These are phyloP conservation scores for Cordyceps farinosa DNA, from an alignment of 2,329 filamentous ascomycete species.

Conservation along the genomic window DNA sequence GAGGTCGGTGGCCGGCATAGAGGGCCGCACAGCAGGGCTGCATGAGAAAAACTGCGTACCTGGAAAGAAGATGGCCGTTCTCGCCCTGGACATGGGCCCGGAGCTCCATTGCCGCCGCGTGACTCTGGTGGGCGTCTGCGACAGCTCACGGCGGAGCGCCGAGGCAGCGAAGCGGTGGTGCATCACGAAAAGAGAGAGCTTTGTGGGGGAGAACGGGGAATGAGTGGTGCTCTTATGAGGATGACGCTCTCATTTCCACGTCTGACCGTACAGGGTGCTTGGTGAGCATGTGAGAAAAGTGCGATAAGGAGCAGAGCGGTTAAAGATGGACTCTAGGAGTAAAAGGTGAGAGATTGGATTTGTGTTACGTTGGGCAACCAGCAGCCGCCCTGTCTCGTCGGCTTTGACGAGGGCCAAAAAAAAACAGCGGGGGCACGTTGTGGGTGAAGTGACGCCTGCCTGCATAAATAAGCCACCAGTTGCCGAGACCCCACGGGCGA, in stretches of 20 bases:
- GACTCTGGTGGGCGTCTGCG: conserved; percentile 17
- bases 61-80: conserved; percentile 60
- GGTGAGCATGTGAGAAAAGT: conserved; percentile 11
- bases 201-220: background rate
- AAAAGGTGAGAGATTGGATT: background rate
- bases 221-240: conserved; percentile 10
- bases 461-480: conserved; percentile 13
- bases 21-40: background rate
- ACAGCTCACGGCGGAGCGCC: conserved; percentile 27
- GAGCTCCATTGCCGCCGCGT: conserved; percentile 29
- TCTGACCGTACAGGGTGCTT: conserved; percentile 4
- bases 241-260: conserved; percentile 15
- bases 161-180: conserved; percentile 27
- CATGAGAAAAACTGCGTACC: conserved; percentile 32
- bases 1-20: background rate
- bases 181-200: conserved; percentile 9
- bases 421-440: conserved; percentile 10
- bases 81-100: conserved; percentile 35
- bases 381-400: conserved; percentile 5
- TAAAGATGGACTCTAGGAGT: background rate
- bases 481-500: conserved; percentile 8
- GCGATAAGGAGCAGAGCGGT: background rate
- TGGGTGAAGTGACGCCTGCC: conserved; percentile 6
- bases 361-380: background rate
- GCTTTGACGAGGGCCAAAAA: conserved; percentile 1